Evolutionary conservation across 305 asterid species (phyloP), one percentile per base, ranked within the genome.

Genomic region (Stenogyne calaminthoides): DNA sequence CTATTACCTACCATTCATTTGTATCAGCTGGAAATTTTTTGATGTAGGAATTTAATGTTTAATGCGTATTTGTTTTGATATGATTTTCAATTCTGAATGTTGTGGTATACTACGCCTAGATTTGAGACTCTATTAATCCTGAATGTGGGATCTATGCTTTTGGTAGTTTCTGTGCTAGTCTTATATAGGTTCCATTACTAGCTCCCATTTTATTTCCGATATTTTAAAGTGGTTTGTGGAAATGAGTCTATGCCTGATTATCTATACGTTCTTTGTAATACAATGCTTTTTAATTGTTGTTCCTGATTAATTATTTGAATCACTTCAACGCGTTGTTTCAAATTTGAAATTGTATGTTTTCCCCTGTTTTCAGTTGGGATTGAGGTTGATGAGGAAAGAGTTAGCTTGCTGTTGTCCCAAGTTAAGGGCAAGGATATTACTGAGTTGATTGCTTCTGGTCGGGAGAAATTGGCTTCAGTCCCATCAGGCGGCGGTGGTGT

Each of bases 401-500:
- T 88, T 25, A 80, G 72, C 40, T 79, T 84, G 56, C 78, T 88
- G 2, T 75, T 88, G 72, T 72, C 89, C 47, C 82, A 88, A 83
- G 86, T 88, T 8, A 72, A 87, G 47, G 94, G 86, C 40, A 88
- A 86, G 67, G 93, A 88, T 67, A 81, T 86, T 25, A 84, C 91
- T 3, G 93, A 88, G 75, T 52, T 88, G 85, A 84, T 88, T 60
- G 94, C 94, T 19, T 69, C 85, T 3, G 94, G 94, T 49, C 75
- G 91, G 80, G 91, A 88, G 63, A 86, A 86, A 55, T 72, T 88
- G 84, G 89, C 93, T 19, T 84, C 91, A 2, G 93, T 86, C 8
- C 91, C 93, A 16, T 68, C 84, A 0, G 93, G 93, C 11, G 93
- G 88, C 7, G 91, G 91, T 22, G 93, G 87, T 61, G 87, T 71